phyloP scores from a whole-genome alignment of 2,329 filamentous ascomycete species.

The Penicillium expansum region DNA sequence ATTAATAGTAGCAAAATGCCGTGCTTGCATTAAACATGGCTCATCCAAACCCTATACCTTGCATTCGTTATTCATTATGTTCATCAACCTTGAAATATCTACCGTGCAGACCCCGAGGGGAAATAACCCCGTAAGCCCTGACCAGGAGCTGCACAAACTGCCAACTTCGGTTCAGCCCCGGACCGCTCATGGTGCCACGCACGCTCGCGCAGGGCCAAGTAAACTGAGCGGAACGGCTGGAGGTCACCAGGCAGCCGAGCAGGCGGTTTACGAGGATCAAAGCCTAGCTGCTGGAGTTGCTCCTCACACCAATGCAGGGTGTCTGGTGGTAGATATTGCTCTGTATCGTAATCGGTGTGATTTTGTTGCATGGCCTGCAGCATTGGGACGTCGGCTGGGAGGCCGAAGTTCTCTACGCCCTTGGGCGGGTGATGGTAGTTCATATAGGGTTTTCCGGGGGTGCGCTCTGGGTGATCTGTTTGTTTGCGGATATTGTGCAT shows the following conservation, averaged over 20 bases:
- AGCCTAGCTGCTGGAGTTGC: slow-evolving; percentile 9
- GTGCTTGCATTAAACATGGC: neutral
- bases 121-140: slow-evolving; percentile 5
- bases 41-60: neutral
- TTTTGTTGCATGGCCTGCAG: slow-evolving; percentile 2
- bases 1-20: neutral
- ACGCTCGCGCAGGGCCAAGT: slow-evolving; percentile 4
- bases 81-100: neutral
- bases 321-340: slow-evolving; percentile 10
- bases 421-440: slow-evolving; percentile 13
- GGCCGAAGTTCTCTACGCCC: slow-evolving; percentile 10
- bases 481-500: slow-evolving; percentile 13
- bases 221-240: slow-evolving; percentile 9
- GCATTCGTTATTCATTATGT: slow-evolving; percentile 2
- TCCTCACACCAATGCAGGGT: slow-evolving; percentile 7
- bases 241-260: slow-evolving; percentile 1
- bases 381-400: neutral
- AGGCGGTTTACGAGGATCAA: slow-evolving; percentile 8
- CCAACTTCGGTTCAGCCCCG: neutral
- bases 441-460: slow-evolving; percentile 9
- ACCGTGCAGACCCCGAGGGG: neutral
- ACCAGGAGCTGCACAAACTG: neutral
- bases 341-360: neutral
- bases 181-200: slow-evolving; percentile 7
- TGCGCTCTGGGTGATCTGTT: slow-evolving; percentile 2